Conservation (phyloP, 2,329 filamentous ascomycete genomes). For the Sphaerulina vaccinii region DNA sequence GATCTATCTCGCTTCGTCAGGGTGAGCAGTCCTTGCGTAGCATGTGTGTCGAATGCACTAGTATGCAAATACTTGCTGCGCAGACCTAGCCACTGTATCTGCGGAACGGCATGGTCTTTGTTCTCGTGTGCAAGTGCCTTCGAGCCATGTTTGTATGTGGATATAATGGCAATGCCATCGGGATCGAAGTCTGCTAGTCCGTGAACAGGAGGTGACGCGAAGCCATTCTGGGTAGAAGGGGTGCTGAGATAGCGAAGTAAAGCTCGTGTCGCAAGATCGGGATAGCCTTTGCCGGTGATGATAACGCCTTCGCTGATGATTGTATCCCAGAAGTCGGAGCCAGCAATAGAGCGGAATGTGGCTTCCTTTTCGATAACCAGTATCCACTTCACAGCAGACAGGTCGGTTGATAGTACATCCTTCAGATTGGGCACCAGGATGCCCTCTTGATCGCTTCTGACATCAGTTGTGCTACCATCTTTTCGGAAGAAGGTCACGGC, state of each 20-base stretch:
- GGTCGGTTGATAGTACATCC: conserved; percentile 52
- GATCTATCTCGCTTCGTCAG: conserved; percentile 59
- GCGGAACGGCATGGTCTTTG: conserved; percentile 48
- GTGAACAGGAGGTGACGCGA: conserved; percentile 52
- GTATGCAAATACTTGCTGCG: conserved; percentile 36
- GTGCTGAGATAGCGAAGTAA: conserved; percentile 59
- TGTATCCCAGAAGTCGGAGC: conserved; percentile 55
- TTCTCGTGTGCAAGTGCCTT: conserved; percentile 60
- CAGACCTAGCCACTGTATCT: conserved; percentile 66
- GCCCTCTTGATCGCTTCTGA: conserved; percentile 51
- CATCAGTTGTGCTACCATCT: conserved; percentile 47
- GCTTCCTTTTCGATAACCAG: conserved; percentile 81
- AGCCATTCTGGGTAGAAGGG: conserved; percentile 47
- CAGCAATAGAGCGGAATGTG: conserved; percentile 68
- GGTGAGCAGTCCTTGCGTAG: conserved; percentile 46
- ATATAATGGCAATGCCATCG: conserved; percentile 70
- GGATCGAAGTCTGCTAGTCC: conserved; percentile 74
- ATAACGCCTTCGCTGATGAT: conserved; percentile 60
- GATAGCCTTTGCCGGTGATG: conserved; percentile 78
- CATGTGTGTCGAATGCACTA: conserved; percentile 28
- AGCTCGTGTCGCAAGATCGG: conserved; percentile 67
- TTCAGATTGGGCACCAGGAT: conserved; percentile 58
- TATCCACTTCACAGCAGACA: conserved; percentile 60
- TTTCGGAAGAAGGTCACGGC: conserved; percentile 50
- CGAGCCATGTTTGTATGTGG: conserved; percentile 73